These are phyloP conservation scores for Myochromella boudieri DNA, from an alignment of 768 basidiomycete genomes.

Conservation along the genomic window DNA sequence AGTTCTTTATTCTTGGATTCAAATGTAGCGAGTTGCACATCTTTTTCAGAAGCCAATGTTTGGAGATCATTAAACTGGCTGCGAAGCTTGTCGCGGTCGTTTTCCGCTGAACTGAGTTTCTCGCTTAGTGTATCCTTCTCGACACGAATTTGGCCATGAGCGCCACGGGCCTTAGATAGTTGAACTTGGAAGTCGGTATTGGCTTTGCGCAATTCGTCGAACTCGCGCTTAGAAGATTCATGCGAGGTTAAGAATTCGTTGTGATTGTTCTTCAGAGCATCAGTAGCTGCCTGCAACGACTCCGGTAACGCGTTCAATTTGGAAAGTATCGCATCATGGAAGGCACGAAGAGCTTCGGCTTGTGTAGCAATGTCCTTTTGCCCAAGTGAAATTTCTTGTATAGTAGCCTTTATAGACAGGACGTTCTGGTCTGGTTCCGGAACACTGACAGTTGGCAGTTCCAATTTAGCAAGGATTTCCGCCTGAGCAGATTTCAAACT, in stretches of 20 bases:
- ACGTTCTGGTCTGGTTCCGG: conserved; percentile 33
- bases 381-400: conserved; percentile 49
- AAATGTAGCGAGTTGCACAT: conserved; percentile 44
- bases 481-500: conserved; percentile 38
- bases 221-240: conserved; percentile 57
- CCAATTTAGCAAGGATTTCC: conserved; percentile 31
- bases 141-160: conserved; percentile 75
- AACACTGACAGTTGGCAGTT: conserved; percentile 20
- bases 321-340: conserved; percentile 53
- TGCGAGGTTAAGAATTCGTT: conserved; percentile 61
- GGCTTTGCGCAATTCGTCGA: conserved; percentile 66
- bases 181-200: conserved; percentile 75
- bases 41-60: conserved; percentile 37
- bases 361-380: conserved; percentile 50
- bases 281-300: conserved; percentile 49
- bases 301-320: conserved; percentile 63
- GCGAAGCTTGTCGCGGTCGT: conserved; percentile 63
- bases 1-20: conserved; percentile 58
- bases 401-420: conserved; percentile 42
- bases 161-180: conserved; percentile 72
- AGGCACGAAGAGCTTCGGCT: conserved; percentile 45
- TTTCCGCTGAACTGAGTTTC: conserved; percentile 58
- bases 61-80: conserved; percentile 57
- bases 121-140: conserved; percentile 77
- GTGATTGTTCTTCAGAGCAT: conserved; percentile 58